Conservation (phyloP, 2,329 filamentous ascomycete species). For the Fusarium beomiforme region DNA sequence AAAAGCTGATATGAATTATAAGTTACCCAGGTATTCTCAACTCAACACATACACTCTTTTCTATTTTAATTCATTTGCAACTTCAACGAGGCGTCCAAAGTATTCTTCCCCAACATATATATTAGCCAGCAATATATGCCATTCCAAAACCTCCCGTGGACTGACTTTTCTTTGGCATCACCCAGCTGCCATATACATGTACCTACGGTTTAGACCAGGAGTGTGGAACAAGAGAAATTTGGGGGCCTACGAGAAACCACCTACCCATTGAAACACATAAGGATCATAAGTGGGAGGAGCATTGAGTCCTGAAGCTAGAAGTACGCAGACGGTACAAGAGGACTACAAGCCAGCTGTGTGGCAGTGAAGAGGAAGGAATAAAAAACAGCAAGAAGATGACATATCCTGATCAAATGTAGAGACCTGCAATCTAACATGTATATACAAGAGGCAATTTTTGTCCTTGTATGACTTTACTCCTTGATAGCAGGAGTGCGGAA, state of each 20-base stretch:
- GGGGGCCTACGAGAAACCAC: too few species aligned
- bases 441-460: not conserved
- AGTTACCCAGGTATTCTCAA: not conserved
- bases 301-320: not conserved
- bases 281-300: not conserved
- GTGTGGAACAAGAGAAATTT: too few species aligned
- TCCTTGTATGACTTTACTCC: conserved; percentile 4
- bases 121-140: not conserved
- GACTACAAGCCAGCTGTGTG: not conserved
- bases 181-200: too few species aligned
- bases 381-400: not conserved
- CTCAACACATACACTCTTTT: not conserved
- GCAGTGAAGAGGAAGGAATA: not conserved
- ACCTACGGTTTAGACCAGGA: too few species aligned
- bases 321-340: not conserved
- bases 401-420: not conserved
- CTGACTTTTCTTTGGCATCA: too few species aligned
- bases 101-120: not conserved
- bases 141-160: too few species aligned
- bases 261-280: too few species aligned
- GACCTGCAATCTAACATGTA: not conserved
- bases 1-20: not conserved
- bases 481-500: conserved; percentile 41
- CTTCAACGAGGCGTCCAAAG: not conserved
- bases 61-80: not conserved